Percentiles rank a stretch among this genome's conserved stretches.
Conservation (phyloP, 129 eudicot genomes). For the Dittrichia graveolens region DNA sequence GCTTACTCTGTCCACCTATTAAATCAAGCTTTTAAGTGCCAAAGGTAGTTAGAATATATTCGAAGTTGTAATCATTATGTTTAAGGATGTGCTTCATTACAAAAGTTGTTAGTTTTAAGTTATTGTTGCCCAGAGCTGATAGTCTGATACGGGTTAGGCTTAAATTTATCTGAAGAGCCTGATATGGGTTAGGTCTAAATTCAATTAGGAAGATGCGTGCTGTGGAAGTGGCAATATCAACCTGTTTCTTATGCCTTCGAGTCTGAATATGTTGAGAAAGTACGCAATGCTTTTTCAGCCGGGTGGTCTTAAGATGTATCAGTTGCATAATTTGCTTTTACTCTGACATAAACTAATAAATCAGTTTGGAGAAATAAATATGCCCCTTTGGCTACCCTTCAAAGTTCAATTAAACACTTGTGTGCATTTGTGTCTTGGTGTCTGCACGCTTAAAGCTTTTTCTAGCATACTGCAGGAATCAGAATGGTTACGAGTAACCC, state of each 20-base stretch:
- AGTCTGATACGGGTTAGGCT: too few relatives aligned
- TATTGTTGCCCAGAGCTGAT: not conserved
- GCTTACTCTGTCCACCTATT: conserved; percentile 10
- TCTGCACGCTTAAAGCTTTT: conserved; percentile 23
- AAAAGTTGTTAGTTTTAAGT: not conserved
- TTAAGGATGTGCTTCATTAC: conserved; percentile 1
- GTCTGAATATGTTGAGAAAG: too few relatives aligned
- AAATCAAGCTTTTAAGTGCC: not conserved
- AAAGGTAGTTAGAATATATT: not conserved
- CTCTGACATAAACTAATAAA: too few relatives aligned
- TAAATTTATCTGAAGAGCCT: not conserved
- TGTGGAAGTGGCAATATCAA: not conserved
- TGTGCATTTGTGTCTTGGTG: not conserved
- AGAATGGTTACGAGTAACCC: conserved; percentile 81
- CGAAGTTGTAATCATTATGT: conserved; percentile 7
- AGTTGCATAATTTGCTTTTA: too few relatives aligned
- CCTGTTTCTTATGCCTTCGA: not conserved
- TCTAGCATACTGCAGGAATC: conserved; percentile 63
- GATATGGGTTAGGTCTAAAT: not conserved
- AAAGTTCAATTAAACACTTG: too few relatives aligned
- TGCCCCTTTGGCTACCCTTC: too few relatives aligned
- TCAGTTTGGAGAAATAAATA: too few relatives aligned
- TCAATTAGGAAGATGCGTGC: not conserved
- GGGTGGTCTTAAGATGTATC: too few relatives aligned
- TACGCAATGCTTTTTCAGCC: too few relatives aligned